These are phyloP conservation scores for Boletus semigastroideus DNA, from an alignment of 1,284 basidiomycete species.

Conservation along the genomic window DNA sequence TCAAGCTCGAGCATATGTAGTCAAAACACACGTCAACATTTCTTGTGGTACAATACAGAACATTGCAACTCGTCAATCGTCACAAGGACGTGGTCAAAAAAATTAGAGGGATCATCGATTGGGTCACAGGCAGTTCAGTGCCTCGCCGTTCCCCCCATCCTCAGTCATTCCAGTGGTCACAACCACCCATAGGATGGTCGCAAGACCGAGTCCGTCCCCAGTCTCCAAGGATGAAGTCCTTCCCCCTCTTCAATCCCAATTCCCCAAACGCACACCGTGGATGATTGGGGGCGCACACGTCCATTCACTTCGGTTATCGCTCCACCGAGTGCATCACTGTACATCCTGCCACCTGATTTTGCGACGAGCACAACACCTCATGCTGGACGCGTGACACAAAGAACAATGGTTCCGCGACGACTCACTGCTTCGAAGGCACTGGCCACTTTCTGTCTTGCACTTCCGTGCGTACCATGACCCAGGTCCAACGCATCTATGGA, in stretches of 20 bases:
- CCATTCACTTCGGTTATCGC: slow-evolving; percentile 25
- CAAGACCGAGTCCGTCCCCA: slow-evolving; percentile 19
- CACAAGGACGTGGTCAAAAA: slow-evolving; percentile 31
- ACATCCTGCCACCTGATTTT: slow-evolving; percentile 20
- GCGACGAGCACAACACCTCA: slow-evolving; percentile 1
- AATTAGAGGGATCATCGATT: slow-evolving; percentile 25
- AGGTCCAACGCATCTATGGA: slow-evolving; percentile 13
- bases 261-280: slow-evolving; percentile 25
- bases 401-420: slow-evolving; percentile 2
- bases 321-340: slow-evolving; percentile 14
- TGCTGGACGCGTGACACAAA: slow-evolving; percentile 1
- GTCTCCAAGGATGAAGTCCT: slow-evolving; percentile 32
- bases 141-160: slow-evolving; percentile 28
- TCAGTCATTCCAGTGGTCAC: slow-evolving; percentile 24
- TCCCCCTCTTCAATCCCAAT: slow-evolving; percentile 31
- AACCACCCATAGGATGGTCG: slow-evolving; percentile 12
- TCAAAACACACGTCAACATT: slow-evolving; percentile 31
- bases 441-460: slow-evolving; percentile 6
- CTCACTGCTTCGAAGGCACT: slow-evolving; percentile 21
- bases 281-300: slow-evolving; percentile 24
- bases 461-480: slow-evolving; percentile 22
- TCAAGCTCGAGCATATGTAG: not conserved
- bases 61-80: slow-evolving; percentile 13
- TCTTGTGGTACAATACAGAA: not conserved
- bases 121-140: slow-evolving; percentile 31